phyloP scores from a whole-genome alignment of 2,329 filamentous ascomycete genomes.

The Aspergillus latus region DNA sequence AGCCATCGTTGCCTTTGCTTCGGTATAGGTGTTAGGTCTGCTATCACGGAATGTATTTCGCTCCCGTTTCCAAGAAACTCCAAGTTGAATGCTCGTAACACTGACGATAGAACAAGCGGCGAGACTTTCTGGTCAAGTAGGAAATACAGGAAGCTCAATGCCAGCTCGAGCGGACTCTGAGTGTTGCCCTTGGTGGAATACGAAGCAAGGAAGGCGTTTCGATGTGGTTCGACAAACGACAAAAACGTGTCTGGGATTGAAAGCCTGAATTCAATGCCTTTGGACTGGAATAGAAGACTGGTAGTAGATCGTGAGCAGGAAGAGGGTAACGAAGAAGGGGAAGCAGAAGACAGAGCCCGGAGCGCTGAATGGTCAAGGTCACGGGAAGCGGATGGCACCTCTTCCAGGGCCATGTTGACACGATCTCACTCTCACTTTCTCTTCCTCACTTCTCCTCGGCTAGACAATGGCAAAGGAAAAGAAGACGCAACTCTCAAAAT shows the following conservation, averaged over 20 bases:
- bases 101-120: background rate
- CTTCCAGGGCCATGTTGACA: slow-evolving; percentile 14
- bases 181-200: background rate
- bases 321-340: background rate
- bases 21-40: background rate
- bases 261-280: slow-evolving; percentile 2
- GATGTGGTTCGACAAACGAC: slow-evolving; percentile 5
- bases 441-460: background rate
- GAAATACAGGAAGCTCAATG: slow-evolving; percentile 16
- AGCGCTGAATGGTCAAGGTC: slow-evolving; percentile 10
- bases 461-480: background rate
- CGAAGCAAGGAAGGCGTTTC: slow-evolving; percentile 12
- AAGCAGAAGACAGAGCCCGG: background rate
- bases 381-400: slow-evolving; percentile 6
- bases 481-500: background rate
- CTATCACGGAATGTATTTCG: slow-evolving; percentile 20
- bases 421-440: background rate
- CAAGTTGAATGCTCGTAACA: slow-evolving; percentile 13
- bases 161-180: slow-evolving; percentile 2
- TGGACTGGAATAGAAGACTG: slow-evolving; percentile 8
- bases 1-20: slow-evolving; percentile 14
- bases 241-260: slow-evolving; percentile 6
- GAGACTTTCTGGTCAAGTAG: slow-evolving; percentile 6
- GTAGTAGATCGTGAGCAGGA: background rate
- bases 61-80: slow-evolving; percentile 12